Evolutionary conservation across 1,284 basidiomycete genomes (phyloP), one percentile per base, ranked within the genome.

Genomic region (Peniophora sp.): DNA sequence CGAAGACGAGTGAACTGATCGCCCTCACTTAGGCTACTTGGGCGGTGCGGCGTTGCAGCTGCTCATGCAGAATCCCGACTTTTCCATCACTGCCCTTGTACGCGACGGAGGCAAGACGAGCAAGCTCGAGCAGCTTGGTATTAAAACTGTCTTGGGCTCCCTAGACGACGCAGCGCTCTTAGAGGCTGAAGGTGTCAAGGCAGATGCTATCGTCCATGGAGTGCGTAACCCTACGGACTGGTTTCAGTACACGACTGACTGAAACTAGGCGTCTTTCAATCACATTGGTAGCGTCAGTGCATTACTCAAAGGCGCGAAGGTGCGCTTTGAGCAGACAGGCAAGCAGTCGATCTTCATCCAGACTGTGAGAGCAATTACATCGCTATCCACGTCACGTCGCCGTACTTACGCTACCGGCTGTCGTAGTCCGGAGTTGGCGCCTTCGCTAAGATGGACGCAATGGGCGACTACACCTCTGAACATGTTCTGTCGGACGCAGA

Each of bases 271-370:
- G n/a, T n/a, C 16, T 5, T n/a, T 20, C 5, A 20, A n/a, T 16
- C 16, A 41, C n/a, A 17, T 17, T 20, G 72, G 1, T 75, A 78
- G 56, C 61, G 76, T 51, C 53, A 69, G 8, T 51, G 75, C 74
- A 0, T 70, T 78, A 20, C 58, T 80, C 32, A 63, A 58, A 17
- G 79, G 79, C 1, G n/a, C 75, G 53, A 74, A 71, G 58, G 67
- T 67, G 52, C 64, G 66, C 38, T 59, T 67, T 35, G 64, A 69
- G 24, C 56, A 50, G 16, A 72, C 68, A 1, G 69, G 70, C 0
- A 66, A 63, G 17, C 56, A 55, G 0, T 68, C 76, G 11, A 65
- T 70, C 50, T 59, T 79, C 20, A 78, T 81, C 24, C 77, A 81
- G 47, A 78, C 77, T 41, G 38, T 41, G 38, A n/a, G 38, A 6